phyloP scores from a whole-genome alignment of 495 filamentous ascomycete genomes.

The Penicillium fimorum region DNA sequence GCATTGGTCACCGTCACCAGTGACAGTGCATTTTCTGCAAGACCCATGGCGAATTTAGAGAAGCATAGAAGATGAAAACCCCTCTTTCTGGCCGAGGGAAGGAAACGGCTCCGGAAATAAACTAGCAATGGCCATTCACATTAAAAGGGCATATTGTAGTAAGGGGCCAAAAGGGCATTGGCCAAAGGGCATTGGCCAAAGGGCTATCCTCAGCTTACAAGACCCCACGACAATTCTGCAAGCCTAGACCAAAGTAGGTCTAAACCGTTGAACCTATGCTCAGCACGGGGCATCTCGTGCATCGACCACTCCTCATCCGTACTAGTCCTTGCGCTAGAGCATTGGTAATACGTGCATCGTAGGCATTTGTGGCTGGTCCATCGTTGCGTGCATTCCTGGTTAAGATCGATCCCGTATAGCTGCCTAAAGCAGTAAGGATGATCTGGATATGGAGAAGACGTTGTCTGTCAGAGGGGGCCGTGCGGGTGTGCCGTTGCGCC shows the following conservation, averaged over 20 bases:
- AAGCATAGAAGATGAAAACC: conserved; percentile 2
- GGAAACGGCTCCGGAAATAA: not conserved
- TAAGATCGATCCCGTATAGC: not conserved
- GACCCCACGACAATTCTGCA: not conserved
- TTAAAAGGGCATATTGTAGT: conserved; percentile 4
- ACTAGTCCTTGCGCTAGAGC: not conserved
- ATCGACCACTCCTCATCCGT: not conserved
- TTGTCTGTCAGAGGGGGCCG: conserved; percentile 4
- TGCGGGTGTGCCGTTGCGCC: not conserved
- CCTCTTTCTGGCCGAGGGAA: not conserved
- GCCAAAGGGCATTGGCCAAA: conserved; percentile 10
- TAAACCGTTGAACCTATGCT: conserved; percentile 1
- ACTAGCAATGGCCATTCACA: not conserved
- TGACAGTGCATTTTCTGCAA: conserved; percentile 30
- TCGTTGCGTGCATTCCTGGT: not conserved
- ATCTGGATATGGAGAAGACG: not conserved
- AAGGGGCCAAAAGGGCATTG: conserved; percentile 17
- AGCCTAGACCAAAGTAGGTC: conserved; percentile 8
- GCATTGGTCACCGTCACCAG: conserved; percentile 34
- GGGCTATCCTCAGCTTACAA: conserved; percentile 1
- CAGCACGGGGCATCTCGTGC: not conserved
- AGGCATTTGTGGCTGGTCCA: not conserved
- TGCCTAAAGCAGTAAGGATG: not conserved
- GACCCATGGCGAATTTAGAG: conserved; percentile 26
- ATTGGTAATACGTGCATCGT: conserved; percentile 1